Base-by-base conservation (phyloP, 306 rosid species). In the Adenanthera pavonina region DNA sequence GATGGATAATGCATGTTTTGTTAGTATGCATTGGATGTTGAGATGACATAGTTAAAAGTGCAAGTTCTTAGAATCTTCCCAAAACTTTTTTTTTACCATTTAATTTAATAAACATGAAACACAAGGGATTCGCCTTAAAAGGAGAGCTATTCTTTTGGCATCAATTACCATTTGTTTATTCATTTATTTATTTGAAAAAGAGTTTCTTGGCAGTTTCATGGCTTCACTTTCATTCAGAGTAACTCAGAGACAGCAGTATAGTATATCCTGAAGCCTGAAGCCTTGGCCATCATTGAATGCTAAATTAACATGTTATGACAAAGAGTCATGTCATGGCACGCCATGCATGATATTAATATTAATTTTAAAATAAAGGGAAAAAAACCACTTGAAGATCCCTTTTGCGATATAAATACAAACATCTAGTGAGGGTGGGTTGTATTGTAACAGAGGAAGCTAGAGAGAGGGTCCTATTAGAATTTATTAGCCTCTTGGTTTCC, bases 1-100 rank as follows among this genome's bases (percentile, higher is more conserved):
- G 47, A 35, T 14, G 12, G 60, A 62, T 67, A 81, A 47, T 33
- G 71, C 19, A 44, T 77, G 76, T 20, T 71, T 84, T 72, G 49
- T 80, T 64, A 61, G 62, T 65, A 72, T 81, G 78, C 80, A 35
- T 80, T 34, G 84, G 84, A 80, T 80, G 66, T 77, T 65, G 83
- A 77, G 77, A 81, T 81, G 46, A 77, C 85, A 72, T 72, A 1
- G 80, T 84, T 62, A 40, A 40, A 74, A 81, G 69, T 64, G 59
- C 71, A 77, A 25, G 80, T 86, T 86, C 91, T 86, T 85, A 82
- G 88, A 89, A 86, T 74, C 92, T 85, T 86, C 93, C 82, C 86
- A 61, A 73, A 79, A 66, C 74, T 52, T 77, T 77, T 44, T 51
- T 67, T 47, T 82, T 61, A 73, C 79, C 82, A n/a, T n/a, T n/a